These are phyloP conservation scores for Botryotinia globosa DNA, from an alignment of 2,329 filamentous ascomycete species.

Conservation along the genomic window DNA sequence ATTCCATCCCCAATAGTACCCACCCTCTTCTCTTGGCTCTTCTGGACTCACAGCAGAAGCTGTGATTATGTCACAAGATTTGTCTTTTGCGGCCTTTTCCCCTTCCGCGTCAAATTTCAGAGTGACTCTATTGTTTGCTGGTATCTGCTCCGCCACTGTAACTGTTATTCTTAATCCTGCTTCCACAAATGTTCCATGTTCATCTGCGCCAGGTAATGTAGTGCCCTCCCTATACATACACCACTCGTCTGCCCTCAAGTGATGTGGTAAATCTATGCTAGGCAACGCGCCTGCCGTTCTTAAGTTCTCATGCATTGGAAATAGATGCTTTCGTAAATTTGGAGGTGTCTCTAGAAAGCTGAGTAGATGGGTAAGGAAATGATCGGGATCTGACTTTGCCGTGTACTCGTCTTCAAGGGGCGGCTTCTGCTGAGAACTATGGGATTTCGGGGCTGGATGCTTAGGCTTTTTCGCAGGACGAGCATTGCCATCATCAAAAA, in stretches of 20 bases:
- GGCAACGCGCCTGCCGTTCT: slow-evolving; percentile 69
- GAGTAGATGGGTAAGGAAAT: slow-evolving; percentile 76
- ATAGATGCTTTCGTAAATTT: slow-evolving; percentile 72
- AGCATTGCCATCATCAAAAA: slow-evolving; percentile 70
- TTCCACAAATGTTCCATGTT: slow-evolving; percentile 53
- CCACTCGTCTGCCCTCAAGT: slow-evolving; percentile 73
- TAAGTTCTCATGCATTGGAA: slow-evolving; percentile 76
- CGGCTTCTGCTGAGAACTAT: slow-evolving; percentile 43
- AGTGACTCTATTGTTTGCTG: slow-evolving; percentile 70
- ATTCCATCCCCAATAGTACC: slow-evolving; percentile 84
- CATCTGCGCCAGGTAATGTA: slow-evolving; percentile 49
- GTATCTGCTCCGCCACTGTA: slow-evolving; percentile 48
- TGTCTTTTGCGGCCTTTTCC: slow-evolving; percentile 40
- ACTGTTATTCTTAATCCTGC: slow-evolving; percentile 55
- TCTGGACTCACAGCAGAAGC: slow-evolving; percentile 65
- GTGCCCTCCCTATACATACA: slow-evolving; percentile 78
- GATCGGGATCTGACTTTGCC: slow-evolving; percentile 69
- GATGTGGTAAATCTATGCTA: slow-evolving; percentile 81
- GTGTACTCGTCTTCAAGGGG: slow-evolving; percentile 50
- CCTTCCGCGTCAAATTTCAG: slow-evolving; percentile 56
- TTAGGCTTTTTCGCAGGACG: slow-evolving; percentile 32
- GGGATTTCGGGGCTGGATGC: slow-evolving; percentile 25
- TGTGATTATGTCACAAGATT: slow-evolving; percentile 27
- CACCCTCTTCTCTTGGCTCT: slow-evolving; percentile 67
- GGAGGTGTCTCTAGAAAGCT: slow-evolving; percentile 82